Conservation (phyloP, 352 stramenopile genomes). For the Phytopythium helicoides region DNA sequence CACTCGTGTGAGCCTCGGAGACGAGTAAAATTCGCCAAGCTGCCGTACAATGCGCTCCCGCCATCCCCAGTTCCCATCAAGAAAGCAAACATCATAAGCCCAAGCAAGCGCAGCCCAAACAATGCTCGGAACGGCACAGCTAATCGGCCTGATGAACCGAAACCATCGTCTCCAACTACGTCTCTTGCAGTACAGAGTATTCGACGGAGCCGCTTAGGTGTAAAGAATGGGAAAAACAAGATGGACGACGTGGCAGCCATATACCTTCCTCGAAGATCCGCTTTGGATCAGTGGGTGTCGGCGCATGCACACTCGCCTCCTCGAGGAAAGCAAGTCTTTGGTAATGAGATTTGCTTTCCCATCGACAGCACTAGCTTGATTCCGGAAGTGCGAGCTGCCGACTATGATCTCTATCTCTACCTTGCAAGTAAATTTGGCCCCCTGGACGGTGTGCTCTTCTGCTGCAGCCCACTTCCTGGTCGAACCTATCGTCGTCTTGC, state of each 20-base stretch:
- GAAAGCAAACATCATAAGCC: neutral
- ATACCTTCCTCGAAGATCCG: neutral
- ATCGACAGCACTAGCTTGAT: neutral
- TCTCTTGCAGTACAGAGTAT: conserved; percentile 5
- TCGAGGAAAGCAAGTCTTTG: neutral
- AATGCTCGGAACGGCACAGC: too few relatives aligned
- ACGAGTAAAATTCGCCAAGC: conserved; percentile 2
- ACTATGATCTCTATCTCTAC: conserved; percentile 7
- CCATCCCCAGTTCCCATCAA: neutral
- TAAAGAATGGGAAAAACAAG: neutral
- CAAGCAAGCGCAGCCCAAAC: conserved; percentile 1
- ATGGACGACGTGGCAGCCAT: neutral
- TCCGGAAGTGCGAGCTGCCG: neutral
- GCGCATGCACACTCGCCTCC: neutral
- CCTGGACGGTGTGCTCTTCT: conserved; percentile 5
- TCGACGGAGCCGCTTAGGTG: neutral
- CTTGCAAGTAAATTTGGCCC: conserved; percentile 7
- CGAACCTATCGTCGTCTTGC: neutral
- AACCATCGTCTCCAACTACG: neutral
- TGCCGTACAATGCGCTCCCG: conserved; percentile 9
- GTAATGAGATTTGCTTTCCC: neutral
- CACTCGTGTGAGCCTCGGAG: neutral
- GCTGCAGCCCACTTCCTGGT: conserved; percentile 1
- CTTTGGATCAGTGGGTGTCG: neutral
- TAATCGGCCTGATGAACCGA: neutral